These are phyloP conservation scores for Coprinellus aureogranulatus DNA, from an alignment of 768 basidiomycete species.

Conservation along the genomic window DNA sequence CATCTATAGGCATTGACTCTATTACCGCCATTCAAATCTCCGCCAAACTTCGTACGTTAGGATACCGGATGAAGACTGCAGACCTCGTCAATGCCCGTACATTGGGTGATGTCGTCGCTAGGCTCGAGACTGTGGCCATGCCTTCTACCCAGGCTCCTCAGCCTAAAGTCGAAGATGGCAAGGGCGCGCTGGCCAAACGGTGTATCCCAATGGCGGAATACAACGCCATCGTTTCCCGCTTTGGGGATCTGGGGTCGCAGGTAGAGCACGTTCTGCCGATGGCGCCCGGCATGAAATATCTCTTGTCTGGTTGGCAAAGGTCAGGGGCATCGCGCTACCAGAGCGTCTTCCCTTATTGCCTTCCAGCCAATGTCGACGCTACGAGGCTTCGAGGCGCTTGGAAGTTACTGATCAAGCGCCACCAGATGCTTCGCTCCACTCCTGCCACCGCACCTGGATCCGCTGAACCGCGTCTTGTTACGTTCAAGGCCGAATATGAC, in stretches of 20 bases:
- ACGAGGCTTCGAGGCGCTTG: slow-evolving; percentile 33
- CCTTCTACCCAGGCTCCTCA: background rate
- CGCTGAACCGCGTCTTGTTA: slow-evolving; percentile 25
- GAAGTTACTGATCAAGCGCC: slow-evolving; percentile 31
- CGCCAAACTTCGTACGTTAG: slow-evolving; percentile 35
- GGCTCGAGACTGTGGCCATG: slow-evolving; percentile 6
- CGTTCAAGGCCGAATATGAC: slow-evolving; percentile 15
- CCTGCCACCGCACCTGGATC: slow-evolving; percentile 30
- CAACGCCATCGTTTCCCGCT: slow-evolving; percentile 16
- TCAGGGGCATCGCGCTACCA: slow-evolving; percentile 42
- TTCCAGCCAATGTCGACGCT: slow-evolving; percentile 27
- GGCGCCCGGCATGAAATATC: slow-evolving; percentile 35
- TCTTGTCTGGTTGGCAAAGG: slow-evolving; percentile 43
- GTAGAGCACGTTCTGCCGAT: slow-evolving; percentile 24
- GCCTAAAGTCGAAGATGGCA: background rate
- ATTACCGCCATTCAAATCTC: slow-evolving; percentile 48
- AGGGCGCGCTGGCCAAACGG: background rate
- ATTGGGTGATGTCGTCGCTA: slow-evolving; percentile 28
- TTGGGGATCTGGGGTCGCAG: slow-evolving; percentile 13
- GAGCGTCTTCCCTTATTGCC: slow-evolving; percentile 40
- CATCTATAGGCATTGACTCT: slow-evolving; percentile 46
- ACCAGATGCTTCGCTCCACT: slow-evolving; percentile 43
- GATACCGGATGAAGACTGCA: slow-evolving; percentile 31
- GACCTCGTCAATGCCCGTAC: slow-evolving; percentile 43
- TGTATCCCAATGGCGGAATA: slow-evolving; percentile 16